A percentile compares a stretch with the other conserved stretches of the same genome.
These are phyloP conservation scores for Tetracladium setigerum DNA, from an alignment of 495 filamentous ascomycete species.

Conservation along the genomic window DNA sequence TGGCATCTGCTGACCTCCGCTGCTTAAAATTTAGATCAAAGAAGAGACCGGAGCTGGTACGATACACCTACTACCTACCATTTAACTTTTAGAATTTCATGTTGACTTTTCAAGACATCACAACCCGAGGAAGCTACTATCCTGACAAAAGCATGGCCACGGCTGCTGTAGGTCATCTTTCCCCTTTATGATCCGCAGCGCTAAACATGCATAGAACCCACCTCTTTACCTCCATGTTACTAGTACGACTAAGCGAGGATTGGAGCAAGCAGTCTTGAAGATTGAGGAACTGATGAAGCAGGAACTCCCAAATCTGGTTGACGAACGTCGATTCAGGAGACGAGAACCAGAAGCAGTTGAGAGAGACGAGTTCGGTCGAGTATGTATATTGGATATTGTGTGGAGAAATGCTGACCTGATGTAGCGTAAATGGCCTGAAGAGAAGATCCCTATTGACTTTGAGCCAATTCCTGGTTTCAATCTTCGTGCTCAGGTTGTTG, in stretches of 20 bases:
- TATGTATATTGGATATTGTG: constrained; percentile 34
- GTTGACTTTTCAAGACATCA: constrained; percentile 86
- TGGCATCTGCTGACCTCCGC: constrained; percentile 95
- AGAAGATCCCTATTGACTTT: constrained; percentile 82
- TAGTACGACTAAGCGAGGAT: constrained; percentile 82
- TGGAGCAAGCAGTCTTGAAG: constrained; percentile 76
- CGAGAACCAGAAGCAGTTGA: constrained; percentile 86
- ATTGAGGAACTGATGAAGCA: constrained; percentile 96
- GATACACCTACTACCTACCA: constrained; percentile 51
- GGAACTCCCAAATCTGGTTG: constrained; percentile 89
- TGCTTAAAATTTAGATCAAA: constrained; percentile 94
- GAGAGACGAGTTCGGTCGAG: constrained; percentile 87
- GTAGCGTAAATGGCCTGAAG: constrained; percentile 98
- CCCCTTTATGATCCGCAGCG: not conserved
- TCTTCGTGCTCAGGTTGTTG: constrained; percentile 88
- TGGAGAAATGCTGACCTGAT: constrained; percentile 13
- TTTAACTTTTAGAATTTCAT: constrained; percentile 36
- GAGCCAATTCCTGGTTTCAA: constrained; percentile 96
- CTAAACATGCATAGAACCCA: constrained; percentile 57
- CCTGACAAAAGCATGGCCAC: constrained; percentile 98
- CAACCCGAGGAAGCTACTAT: constrained; percentile 90
- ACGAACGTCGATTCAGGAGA: constrained; percentile 88
- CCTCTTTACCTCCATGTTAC: constrained; percentile 93
- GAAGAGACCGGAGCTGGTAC: constrained; percentile 99
- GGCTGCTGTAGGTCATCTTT: constrained; percentile 58